phyloP scores from a whole-genome alignment of 345 rosid species.

The Sisymbrium irio region DNA sequence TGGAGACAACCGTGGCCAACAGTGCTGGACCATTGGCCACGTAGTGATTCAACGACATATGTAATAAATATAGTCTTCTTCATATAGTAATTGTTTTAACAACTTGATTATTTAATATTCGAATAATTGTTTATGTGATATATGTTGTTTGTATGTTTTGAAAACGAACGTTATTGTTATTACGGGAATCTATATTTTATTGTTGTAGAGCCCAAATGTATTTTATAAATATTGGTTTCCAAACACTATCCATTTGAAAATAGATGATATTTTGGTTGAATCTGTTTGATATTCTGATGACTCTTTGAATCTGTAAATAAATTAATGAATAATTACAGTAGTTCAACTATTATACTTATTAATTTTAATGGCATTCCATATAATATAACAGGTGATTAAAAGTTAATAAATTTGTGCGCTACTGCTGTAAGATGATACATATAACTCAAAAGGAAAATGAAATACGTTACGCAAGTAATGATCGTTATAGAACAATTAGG shows the following conservation, averaged over 20 bases:
- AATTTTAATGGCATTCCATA: too few relatives aligned
- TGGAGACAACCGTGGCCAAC: conserved; percentile 27
- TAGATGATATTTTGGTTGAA: too few relatives aligned
- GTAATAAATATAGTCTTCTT: conserved; percentile 4
- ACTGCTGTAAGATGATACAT: too few relatives aligned
- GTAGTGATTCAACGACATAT: background rate
- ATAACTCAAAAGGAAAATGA: too few relatives aligned
- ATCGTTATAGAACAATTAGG: background rate
- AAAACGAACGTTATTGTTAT: background rate
- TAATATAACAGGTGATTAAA: too few relatives aligned
- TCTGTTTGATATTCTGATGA: too few relatives aligned
- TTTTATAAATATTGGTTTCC: too few relatives aligned
- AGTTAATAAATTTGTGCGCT: too few relatives aligned
- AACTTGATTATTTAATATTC: background rate
- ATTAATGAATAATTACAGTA: too few relatives aligned
- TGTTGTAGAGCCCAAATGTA: background rate
- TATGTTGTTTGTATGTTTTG: background rate
- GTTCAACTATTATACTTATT: too few relatives aligned
- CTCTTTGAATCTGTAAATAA: too few relatives aligned
- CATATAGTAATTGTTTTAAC: background rate
- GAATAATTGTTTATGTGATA: background rate
- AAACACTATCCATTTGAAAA: too few relatives aligned
- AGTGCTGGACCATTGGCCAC: conserved; percentile 23
- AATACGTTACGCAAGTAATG: background rate
- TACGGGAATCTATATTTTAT: background rate